A percentile compares a stretch with the other conserved stretches of the same genome.
Conservation (phyloP, 169 alveolate species). For the Plasmodium vinckei region DNA sequence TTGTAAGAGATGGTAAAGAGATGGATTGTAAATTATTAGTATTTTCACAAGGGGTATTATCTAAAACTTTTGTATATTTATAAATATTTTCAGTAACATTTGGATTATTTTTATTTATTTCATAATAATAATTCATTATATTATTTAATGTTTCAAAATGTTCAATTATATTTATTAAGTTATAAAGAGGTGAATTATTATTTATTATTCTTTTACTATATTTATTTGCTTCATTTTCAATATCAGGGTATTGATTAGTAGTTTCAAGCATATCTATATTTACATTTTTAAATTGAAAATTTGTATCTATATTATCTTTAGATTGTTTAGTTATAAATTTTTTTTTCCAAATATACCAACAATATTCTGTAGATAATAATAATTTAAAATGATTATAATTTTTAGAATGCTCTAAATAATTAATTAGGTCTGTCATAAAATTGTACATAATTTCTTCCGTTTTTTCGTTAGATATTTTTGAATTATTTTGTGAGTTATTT, state of each 20-base stretch:
- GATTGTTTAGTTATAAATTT: constrained; percentile 10
- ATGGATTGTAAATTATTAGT: background rate
- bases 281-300: constrained; percentile 13
- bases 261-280: background rate
- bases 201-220: background rate
- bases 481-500: background rate
- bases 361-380: constrained; percentile 18
- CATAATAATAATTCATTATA: constrained; percentile 40
- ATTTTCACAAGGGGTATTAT: background rate
- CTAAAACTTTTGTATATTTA: constrained; percentile 13
- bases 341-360: constrained; percentile 64
- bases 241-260: no score
- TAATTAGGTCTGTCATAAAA: constrained; percentile 26
- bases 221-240: background rate
- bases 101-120: constrained; percentile 11
- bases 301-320: constrained; percentile 2
- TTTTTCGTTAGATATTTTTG: constrained; percentile 7
- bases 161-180: constrained; percentile 13
- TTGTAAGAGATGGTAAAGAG: no score
- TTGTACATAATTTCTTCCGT: constrained; percentile 10
- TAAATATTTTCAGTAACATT: constrained; percentile 20
- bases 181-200: constrained; percentile 21
- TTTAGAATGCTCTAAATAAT: constrained; percentile 8
- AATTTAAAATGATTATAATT: background rate
- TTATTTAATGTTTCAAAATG: constrained; percentile 27